phyloP scores from a whole-genome alignment of 1,284 basidiomycete genomes.

The Stereum hirsutum region DNA sequence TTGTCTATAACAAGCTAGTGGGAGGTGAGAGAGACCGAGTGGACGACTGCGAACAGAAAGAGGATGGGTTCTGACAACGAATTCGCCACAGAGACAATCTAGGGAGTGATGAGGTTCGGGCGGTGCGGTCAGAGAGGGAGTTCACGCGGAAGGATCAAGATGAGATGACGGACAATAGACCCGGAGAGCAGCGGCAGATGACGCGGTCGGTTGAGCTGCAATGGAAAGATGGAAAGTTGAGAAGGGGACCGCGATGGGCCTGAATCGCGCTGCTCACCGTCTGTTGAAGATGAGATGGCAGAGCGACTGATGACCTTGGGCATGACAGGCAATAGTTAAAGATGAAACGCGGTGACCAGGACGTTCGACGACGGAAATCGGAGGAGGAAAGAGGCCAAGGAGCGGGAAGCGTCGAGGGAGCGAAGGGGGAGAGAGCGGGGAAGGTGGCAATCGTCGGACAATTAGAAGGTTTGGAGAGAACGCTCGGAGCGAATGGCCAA shows the following conservation, averaged over 20 bases:
- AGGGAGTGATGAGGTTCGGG: slow-evolving; percentile 9
- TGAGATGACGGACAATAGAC: slow-evolving; percentile 68
- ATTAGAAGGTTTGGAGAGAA: neutral
- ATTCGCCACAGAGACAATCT: slow-evolving; percentile 84
- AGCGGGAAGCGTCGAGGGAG: no score
- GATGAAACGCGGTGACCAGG: neutral
- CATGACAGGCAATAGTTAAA: slow-evolving; percentile 29
- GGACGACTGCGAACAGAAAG: slow-evolving; percentile 5
- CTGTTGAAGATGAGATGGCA: slow-evolving; percentile 71
- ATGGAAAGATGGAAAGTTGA: slow-evolving; percentile 7
- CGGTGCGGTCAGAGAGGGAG: slow-evolving; percentile 6
- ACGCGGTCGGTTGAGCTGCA: slow-evolving; percentile 68
- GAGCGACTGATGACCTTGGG: slow-evolving; percentile 78
- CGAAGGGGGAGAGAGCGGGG: no score
- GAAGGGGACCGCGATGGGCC: slow-evolving; percentile 8
- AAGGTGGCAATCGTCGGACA: neutral
- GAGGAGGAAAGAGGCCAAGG: neutral
- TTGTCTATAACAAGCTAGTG: slow-evolving; percentile 75
- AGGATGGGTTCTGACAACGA: slow-evolving; percentile 47
- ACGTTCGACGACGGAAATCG: neutral
- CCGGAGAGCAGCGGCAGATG: slow-evolving; percentile 64
- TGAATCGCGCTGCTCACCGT: slow-evolving; percentile 46
- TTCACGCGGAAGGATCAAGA: slow-evolving; percentile 3
- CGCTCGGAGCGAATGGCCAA: neutral
- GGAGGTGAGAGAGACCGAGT: slow-evolving; percentile 10